Evolutionary conservation across 306 rosid species (phyloP).

Genomic region (Gleditsia sinensis): DNA sequence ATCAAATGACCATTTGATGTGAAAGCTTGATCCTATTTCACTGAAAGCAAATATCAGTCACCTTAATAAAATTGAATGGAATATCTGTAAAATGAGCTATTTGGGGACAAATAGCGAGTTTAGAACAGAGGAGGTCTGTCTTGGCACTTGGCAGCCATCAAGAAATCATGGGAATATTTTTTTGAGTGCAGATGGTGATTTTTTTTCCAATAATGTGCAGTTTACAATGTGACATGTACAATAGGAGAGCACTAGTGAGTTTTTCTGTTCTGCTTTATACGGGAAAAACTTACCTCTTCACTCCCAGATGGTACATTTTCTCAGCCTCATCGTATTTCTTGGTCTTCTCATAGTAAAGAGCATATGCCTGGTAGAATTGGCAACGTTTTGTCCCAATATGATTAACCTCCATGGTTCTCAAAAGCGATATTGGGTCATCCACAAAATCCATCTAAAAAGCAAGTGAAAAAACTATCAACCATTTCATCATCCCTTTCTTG

Average conservation of each 20-base stretch:
- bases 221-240: background rate
- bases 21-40: constrained; percentile 13
- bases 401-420: constrained; percentile 79
- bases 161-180: background rate
- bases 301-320: constrained; percentile 57
- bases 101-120: background rate
- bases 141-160: constrained; percentile 10
- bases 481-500: background rate
- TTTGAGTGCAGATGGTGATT: background rate
- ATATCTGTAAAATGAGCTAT: background rate
- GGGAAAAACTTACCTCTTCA: constrained; percentile 59
- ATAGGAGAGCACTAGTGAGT: background rate
- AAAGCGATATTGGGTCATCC: constrained; percentile 58
- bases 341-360: constrained; percentile 72
- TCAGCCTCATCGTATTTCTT: constrained; percentile 84
- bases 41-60: constrained; percentile 12
- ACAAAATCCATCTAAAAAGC: constrained; percentile 83
- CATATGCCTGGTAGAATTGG: constrained; percentile 80
- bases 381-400: constrained; percentile 68
- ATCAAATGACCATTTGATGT: constrained; percentile 7
- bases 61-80: background rate
- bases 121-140: background rate
- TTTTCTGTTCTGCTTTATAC: no score
- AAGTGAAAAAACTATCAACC: background rate
- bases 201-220: background rate